Percentiles rank a stretch among this genome's conserved stretches.
phyloP scores from a whole-genome alignment of 1,284 basidiomycete genomes.

The Leccinum brunneo-olivaceum region DNA sequence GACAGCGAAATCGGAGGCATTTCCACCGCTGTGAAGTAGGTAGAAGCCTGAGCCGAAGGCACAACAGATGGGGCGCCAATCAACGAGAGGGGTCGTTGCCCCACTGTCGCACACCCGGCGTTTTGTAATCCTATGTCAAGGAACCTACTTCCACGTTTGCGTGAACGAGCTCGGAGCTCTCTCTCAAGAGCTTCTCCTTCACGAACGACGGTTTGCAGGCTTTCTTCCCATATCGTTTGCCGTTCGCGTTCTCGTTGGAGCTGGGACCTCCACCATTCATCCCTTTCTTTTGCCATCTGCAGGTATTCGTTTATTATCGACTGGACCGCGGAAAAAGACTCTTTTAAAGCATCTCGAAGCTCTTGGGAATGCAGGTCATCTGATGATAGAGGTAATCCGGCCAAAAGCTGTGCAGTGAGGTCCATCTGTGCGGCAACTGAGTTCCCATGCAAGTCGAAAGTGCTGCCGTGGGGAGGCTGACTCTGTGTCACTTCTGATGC shows the following conservation, averaged over 20 bases:
- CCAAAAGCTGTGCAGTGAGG: constrained; percentile 63
- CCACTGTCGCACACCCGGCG: constrained; percentile 23
- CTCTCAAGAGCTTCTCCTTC: constrained; percentile 84
- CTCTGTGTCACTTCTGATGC: constrained; percentile 37
- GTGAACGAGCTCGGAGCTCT: constrained; percentile 62
- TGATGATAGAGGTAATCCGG: constrained; percentile 39
- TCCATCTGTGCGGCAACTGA: constrained; percentile 77
- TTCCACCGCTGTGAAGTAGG: constrained; percentile 20
- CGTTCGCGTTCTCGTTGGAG: constrained; percentile 68
- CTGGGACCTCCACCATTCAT: constrained; percentile 67
- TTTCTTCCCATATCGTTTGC: constrained; percentile 87
- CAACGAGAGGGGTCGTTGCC: constrained; percentile 22
- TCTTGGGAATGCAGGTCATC: constrained; percentile 38
- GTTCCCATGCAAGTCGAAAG: constrained; percentile 73
- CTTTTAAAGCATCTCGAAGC: constrained; percentile 53
- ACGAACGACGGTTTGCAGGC: constrained; percentile 76
- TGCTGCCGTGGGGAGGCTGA: constrained; percentile 58
- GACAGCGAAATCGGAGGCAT: constrained; percentile 9
- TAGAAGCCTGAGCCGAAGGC: constrained; percentile 15
- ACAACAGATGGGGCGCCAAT: constrained; percentile 6
- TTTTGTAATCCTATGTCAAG: constrained; percentile 32
- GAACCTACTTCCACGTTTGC: constrained; percentile 50
- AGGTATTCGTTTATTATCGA: constrained; percentile 65
- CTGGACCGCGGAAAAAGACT: constrained; percentile 56
- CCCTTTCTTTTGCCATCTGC: constrained; percentile 73